A percentile compares a stretch with the other conserved stretches of the same genome.
These are phyloP conservation scores for Ophiosphaerella narmari DNA, from an alignment of 2,329 filamentous ascomycete genomes.

Conservation along the genomic window DNA sequence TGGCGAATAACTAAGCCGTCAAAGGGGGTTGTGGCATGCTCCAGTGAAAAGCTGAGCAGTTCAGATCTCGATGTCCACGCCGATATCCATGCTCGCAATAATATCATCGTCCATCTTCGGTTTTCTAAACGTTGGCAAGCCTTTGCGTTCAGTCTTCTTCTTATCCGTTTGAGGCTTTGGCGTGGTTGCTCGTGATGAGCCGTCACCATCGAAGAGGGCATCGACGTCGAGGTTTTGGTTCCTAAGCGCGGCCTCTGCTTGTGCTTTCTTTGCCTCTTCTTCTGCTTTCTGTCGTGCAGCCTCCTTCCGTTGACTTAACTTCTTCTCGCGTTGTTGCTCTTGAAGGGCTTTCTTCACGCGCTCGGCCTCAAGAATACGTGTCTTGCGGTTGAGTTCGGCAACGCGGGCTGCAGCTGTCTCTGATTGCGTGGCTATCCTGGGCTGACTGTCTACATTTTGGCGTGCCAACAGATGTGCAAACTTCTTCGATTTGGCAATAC, in stretches of 20 bases:
- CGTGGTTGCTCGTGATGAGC: slow-evolving; percentile 46
- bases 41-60: not conserved
- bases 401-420: slow-evolving; percentile 78
- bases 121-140: slow-evolving; percentile 71
- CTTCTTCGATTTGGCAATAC: slow-evolving; percentile 69
- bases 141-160: slow-evolving; percentile 59
- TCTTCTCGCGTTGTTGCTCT: slow-evolving; percentile 63
- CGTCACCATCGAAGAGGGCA: slow-evolving; percentile 54
- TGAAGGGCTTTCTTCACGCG: slow-evolving; percentile 89
- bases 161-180: slow-evolving; percentile 55
- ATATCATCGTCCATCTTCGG: slow-evolving; percentile 90
- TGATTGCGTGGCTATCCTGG: slow-evolving; percentile 58
- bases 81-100: slow-evolving; percentile 84
- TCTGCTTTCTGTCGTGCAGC: slow-evolving; percentile 55
- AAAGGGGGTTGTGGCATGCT: too few species aligned
- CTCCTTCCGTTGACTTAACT: slow-evolving; percentile 45
- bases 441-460: slow-evolving; percentile 65
- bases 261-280: slow-evolving; percentile 55
- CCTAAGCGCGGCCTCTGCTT: slow-evolving; percentile 31
- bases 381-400: slow-evolving; percentile 80
- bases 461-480: slow-evolving; percentile 60
- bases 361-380: slow-evolving; percentile 83
- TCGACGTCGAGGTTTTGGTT: slow-evolving; percentile 45
- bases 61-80: slow-evolving; percentile 87
- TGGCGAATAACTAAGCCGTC: too few species aligned